Evolutionary conservation across 2,329 filamentous ascomycete genomes (phyloP), one percentile per base, ranked within the genome.

Genomic region (Beauveria brongniartii): DNA sequence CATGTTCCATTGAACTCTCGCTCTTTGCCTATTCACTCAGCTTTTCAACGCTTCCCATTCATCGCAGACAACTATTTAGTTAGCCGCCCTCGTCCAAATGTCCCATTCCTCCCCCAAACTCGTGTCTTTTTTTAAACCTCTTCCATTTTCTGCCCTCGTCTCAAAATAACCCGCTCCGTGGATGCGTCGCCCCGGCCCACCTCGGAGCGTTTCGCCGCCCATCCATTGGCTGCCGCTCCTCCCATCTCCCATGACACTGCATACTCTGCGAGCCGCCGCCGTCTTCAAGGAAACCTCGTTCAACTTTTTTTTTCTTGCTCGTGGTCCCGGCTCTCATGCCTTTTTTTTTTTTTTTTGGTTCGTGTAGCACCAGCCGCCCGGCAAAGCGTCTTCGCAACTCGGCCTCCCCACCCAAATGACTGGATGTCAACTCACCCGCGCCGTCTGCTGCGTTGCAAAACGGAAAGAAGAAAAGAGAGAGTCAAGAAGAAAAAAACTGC

Each of bases 161-260:
- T 34, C 30, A 14, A 34, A 34, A 34, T 28, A 18, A 18, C 54
- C 43, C 54, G 16, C 28, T 47, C 26, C 24, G n/a, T 24, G 20
- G 3, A n/a, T 46, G 30, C 51, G 43, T 47, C 37, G 54, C 54
- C 28, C 43, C 26, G 28, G 12, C 3, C 44, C 12, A 14, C 28
- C 22, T 28, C n/a, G 24, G 55, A 37, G 46, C 55, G 24, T 37
- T 14, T 51, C 28, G 46, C 22, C 10, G 18, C 22, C 44, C 22
- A 58, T 51, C 55, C 55, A 58, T 58, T 58, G 55, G 55, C 55
- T 51, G 55, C 55, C 55, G 30, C 30, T 34, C 4, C 12, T 34
- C 30, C 30, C 30, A 34, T 58, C 22, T 41, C 4, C 2, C 34
- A 30, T 43, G 55, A 40, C 55, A 51, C 55, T 7, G 37, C 55